Base-by-base conservation (phyloP, 169 alveolate genomes). In the Cryptosporidium viatorum region DNA sequence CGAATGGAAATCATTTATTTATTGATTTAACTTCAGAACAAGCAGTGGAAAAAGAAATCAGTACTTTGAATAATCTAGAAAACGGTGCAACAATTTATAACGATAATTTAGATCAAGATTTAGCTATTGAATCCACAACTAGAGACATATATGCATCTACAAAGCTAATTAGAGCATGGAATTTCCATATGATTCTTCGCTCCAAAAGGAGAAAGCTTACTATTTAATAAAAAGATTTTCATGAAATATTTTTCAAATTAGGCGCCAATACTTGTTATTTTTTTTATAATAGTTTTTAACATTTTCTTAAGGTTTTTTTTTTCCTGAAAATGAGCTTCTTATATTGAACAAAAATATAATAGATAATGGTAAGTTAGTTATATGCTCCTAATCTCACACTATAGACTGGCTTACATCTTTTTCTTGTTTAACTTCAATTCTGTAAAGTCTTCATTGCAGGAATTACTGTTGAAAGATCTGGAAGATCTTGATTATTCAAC, bases 391-490 rank as follows among this genome's bases (percentile, higher is more conserved):
- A 14, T 48, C 21, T 18, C 55, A 48, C 55, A 14, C 21, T 48
- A 41, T 41, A 14, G 55, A 60, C 3, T 60, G 6, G 7, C 21
- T 37, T 18, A 31, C 8, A 35, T 10, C 1, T 37, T 33, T 68
- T 37, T 68, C 5, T 68, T 31, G 21, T 23, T 7, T 26, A 58
- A 21, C 37, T 55, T 58, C 10, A 39, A 33, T 55, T 12, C 4
- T 23, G 9, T 41, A 9, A 2, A 80, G 89, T 12, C 68, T 48
- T 43, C 89, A 26, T 65, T 80, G 29, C 73, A 65, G 23, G 89
- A 80, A 26, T 80, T 80, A 41, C 31, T 80, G 26, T 45, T 80
- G 26, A 39, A 59, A 45, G 89, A 80, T 65, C 41, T 80, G 26
- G 37, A 41, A 33, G 89, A 80, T 14, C 62, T 80, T 23, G 75